These are phyloP conservation scores for Sporisorium graminicola DNA, from an alignment of 1,284 basidiomycete genomes.

Conservation along the genomic window DNA sequence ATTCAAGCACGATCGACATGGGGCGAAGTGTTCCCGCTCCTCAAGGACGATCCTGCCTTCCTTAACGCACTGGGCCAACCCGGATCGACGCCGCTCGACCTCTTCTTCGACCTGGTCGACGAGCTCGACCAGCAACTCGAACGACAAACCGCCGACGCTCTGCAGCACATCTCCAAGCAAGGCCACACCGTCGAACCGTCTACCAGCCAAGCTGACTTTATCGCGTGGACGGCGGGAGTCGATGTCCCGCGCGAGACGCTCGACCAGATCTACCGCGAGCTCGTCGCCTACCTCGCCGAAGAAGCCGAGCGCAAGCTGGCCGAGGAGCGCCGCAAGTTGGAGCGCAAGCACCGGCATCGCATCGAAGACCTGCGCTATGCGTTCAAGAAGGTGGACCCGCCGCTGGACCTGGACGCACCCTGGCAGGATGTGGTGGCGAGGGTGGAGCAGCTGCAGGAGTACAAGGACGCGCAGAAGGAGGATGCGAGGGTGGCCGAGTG, in stretches of 20 bases:
- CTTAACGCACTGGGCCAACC: conserved; percentile 86
- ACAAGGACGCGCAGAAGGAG: conserved; percentile 38
- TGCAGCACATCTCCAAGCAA: conserved; percentile 75
- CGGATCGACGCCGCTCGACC: conserved; percentile 91
- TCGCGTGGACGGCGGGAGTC: conserved; percentile 63
- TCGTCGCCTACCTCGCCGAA: conserved; percentile 33
- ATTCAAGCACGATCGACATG: conserved; percentile 88
- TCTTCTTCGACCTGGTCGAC: conserved; percentile 96
- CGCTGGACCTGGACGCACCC: conserved; percentile 67
- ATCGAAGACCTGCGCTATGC: conserved; percentile 97
- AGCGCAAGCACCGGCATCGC: conserved; percentile 84
- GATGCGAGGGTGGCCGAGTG: conserved; percentile 46
- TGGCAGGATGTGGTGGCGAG: conserved; percentile 33
- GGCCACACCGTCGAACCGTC: conserved; percentile 73
- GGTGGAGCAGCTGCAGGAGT: conserved; percentile 43
- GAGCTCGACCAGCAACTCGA: conserved; percentile 86
- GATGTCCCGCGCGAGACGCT: conserved; percentile 26
- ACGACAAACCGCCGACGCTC: conserved; percentile 77
- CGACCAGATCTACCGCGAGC: conserved; percentile 22
- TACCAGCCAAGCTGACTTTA: conserved; percentile 73
- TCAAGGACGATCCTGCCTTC: conserved; percentile 85
- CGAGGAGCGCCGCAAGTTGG: conserved; percentile 80
- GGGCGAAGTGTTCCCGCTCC: conserved; percentile 84
- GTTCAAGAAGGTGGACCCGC: conserved; percentile 85
- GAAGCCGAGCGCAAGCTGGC: conserved; percentile 60